These are phyloP conservation scores for Fabrea salina DNA, from an alignment of 169 alveolate genomes.

Conservation along the genomic window DNA sequence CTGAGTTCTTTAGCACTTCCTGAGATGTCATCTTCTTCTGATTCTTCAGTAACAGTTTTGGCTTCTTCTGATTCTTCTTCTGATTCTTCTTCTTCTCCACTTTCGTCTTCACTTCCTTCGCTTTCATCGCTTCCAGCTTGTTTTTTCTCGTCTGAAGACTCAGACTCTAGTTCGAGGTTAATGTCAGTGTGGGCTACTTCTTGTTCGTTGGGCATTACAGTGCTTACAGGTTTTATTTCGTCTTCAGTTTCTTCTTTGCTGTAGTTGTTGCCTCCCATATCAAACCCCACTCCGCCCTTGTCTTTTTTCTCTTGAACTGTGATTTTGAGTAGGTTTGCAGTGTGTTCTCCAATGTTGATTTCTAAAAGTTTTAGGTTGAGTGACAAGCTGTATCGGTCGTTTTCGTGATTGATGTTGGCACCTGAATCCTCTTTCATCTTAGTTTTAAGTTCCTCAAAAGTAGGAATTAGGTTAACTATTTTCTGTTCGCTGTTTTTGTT, in stretches of 20 bases:
- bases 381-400: not conserved
- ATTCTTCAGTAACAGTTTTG: not conserved
- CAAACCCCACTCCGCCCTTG: too few relatives aligned
- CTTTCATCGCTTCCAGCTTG: not conserved
- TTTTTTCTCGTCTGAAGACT: not conserved
- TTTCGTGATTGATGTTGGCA: not conserved
- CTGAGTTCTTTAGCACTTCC: not conserved
- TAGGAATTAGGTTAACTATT: not conserved
- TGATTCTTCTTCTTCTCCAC: not conserved
- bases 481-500: slow-evolving; percentile 26
- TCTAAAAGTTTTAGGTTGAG: not conserved
- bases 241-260: not conserved
- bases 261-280: not conserved
- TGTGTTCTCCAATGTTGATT: not conserved
- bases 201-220: not conserved
- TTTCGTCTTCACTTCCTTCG: not conserved
- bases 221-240: slow-evolving; percentile 12
- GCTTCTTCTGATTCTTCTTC: slow-evolving; percentile 2
- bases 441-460: slow-evolving; percentile 8
- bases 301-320: not conserved
- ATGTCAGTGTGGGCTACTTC: not conserved
- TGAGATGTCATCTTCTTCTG: slow-evolving; percentile 7
- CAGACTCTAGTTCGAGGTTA: not conserved
- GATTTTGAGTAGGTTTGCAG: not conserved
- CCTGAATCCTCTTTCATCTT: slow-evolving; percentile 4